Evolutionary conservation across 129 eudicot species (phyloP), one percentile per base, ranked within the genome.

Genomic region (Helianthus annuus): DNA sequence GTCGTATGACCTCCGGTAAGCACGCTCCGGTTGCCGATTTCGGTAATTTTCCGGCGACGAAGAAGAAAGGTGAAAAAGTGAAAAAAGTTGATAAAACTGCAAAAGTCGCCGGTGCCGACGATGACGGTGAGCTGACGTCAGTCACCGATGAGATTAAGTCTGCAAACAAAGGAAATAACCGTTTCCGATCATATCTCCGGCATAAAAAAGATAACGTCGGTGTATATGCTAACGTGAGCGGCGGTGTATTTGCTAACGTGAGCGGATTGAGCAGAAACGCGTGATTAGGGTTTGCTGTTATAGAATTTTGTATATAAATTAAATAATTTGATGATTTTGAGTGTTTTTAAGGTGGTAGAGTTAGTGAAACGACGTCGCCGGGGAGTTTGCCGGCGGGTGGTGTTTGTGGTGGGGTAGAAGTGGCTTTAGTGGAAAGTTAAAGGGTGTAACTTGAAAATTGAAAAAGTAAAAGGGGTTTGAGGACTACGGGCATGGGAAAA

Each of bases 201-300:
- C 62, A 82, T 62, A 80, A 83, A 67, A 77, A 76, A 68, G 90
- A 85, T 60, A 61, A 74, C 76, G 76, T 78, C 5, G 84, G 88
- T 27, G 64, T 81, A 7, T 80, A 81, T 17, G 51, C 81, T 29
- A 86, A 68, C 49, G 8, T 40, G 45, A 6, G 8, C 46, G 10
- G 10, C 5, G 84, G 88, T 27, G 65, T 81, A 7, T 80, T 81
- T 19, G 51, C 81, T 19, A 86, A 69, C 49, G 78, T 81, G 45
- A 83, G 81, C 72, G 86, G 84, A 14, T 48, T 83, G 39, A 69
- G 70, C 76, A 64, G 80, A 61, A 80, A 64, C 64, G 46, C 48
- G 61, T 60, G 69, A 72, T 16, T 72, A 69, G 36, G 49, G 4
- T 13, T 22, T 29, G 39, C 8, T 42, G 36, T 72, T 45, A 8